Evolutionary conservation across 306 rosid genomes (phyloP).

Genomic region (Datisca glomerata): DNA sequence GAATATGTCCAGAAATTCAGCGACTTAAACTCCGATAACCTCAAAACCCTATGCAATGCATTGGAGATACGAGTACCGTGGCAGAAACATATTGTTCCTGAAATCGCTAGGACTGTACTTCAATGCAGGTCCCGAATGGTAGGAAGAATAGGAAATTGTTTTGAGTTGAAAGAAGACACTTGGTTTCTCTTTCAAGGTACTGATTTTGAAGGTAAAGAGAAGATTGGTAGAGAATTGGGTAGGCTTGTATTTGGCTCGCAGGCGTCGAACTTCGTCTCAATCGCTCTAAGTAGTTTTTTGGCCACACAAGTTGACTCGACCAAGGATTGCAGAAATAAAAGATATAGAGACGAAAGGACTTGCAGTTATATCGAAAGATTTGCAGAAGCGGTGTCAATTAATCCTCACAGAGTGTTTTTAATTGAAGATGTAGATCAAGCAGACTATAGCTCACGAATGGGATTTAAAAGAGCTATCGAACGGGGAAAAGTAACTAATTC

Average conservation of each 20-base stretch:
- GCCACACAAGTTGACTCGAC: conserved; percentile 68
- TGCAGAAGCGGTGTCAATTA: conserved; percentile 36
- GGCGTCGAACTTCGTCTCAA: conserved; percentile 29
- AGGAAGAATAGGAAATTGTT: conserved; percentile 36
- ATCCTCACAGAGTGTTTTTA: conserved; percentile 78
- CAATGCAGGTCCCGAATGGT: conserved; percentile 68
- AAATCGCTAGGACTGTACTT: conserved; percentile 54
- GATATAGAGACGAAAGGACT: conserved; percentile 69
- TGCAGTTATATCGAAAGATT: conserved; percentile 59
- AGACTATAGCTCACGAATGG: conserved; percentile 73
- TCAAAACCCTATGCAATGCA: conserved; percentile 53
- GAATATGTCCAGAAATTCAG: conserved; percentile 48
- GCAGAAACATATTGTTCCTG: conserved; percentile 64
- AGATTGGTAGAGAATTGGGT: conserved; percentile 65
- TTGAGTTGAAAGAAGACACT: conserved; percentile 55
- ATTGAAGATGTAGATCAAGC: conserved; percentile 85
- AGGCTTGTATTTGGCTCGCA: conserved; percentile 58
- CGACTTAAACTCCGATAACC: conserved; percentile 52
- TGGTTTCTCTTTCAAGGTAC: conserved; percentile 84
- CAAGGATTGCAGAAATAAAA: conserved; percentile 48
- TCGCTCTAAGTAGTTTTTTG: conserved; percentile 58
- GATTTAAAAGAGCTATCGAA: conserved; percentile 77
- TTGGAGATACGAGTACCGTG: conserved; percentile 71
- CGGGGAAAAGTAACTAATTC: conserved; percentile 45
- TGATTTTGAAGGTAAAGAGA: conserved; percentile 55